Percentiles rank a stretch among this genome's conserved stretches.
These are phyloP conservation scores for Corynascus novoguineensis DNA, from an alignment of 495 filamentous ascomycete species.

Conservation along the genomic window DNA sequence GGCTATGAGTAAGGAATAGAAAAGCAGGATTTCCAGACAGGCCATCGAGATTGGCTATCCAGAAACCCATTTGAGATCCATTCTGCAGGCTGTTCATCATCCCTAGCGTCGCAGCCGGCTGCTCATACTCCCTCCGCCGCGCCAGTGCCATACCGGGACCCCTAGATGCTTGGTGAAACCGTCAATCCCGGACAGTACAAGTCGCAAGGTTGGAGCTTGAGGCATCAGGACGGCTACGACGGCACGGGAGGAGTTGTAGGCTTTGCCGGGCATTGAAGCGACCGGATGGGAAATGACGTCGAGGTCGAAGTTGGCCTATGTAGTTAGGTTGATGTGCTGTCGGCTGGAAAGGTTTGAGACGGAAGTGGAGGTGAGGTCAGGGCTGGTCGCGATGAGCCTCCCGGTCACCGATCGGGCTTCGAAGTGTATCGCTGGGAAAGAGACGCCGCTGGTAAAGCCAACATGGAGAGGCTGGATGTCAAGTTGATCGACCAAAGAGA, in stretches of 20 bases:
- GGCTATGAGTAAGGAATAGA: no score
- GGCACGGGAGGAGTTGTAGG: background rate
- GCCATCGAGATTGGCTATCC: background rate
- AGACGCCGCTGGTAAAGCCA: no score
- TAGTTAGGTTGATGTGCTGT: no score
- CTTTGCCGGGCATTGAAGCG: background rate
- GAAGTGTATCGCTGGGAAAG: no score
- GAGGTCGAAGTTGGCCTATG: background rate
- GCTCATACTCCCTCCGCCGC: constrained; percentile 1
- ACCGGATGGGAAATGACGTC: background rate
- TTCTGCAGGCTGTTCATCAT: background rate
- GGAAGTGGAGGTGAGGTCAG: no score
- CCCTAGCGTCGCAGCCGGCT: background rate
- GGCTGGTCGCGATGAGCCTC: background rate
- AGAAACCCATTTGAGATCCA: background rate
- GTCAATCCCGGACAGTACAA: background rate
- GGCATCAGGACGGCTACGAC: background rate
- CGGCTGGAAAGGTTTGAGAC: no score
- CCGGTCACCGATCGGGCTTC: no score
- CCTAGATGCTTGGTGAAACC: constrained; percentile 6
- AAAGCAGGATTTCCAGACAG: background rate
- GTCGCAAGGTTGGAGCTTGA: background rate
- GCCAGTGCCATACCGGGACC: background rate
- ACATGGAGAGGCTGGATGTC: background rate
- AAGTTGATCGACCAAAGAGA: constrained; percentile 3